These are phyloP conservation scores for Pelargonium fulgidum DNA, from an alignment of 441 rosid species.

Conservation along the genomic window DNA sequence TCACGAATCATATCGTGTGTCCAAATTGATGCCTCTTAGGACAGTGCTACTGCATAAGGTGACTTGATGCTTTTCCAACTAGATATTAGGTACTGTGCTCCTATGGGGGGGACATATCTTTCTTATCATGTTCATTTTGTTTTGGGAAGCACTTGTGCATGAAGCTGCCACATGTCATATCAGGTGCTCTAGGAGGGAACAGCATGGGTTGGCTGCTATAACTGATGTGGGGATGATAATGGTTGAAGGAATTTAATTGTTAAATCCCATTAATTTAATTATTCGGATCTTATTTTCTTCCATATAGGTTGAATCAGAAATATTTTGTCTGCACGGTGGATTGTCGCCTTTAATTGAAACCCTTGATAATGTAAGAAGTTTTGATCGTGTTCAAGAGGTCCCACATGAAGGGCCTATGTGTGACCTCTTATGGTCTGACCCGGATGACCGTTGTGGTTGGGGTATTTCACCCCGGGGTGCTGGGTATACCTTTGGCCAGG, in stretches of 20 bases:
- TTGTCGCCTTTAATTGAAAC: conserved; percentile 76
- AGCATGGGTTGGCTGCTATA: not conserved
- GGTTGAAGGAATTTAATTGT: not conserved
- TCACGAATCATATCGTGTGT: too few species aligned
- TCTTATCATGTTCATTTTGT: not conserved
- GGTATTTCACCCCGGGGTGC: conserved; percentile 68
- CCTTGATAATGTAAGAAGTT: conserved; percentile 63
- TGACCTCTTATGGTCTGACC: conserved; percentile 73
- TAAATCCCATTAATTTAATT: not conserved
- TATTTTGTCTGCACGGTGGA: conserved; percentile 39
- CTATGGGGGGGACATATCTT: not conserved
- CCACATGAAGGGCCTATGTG: conserved; percentile 76
- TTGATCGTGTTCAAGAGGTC: conserved; percentile 45
- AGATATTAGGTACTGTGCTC: too few species aligned
- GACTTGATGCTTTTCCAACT: too few species aligned
- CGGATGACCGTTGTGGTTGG: conserved; percentile 66
- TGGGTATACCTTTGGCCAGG: conserved; percentile 62
- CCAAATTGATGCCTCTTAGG: too few species aligned
- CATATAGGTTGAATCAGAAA: conserved; percentile 50
- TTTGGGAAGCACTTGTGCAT: not conserved
- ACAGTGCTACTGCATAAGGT: too few species aligned
- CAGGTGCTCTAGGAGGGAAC: not conserved
- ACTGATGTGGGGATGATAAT: not conserved
- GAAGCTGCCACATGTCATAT: not conserved
- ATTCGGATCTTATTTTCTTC: conserved; percentile 3